Base-by-base conservation (phyloP, 768 basidiomycete species). In the Hortiboletus campestris region DNA sequence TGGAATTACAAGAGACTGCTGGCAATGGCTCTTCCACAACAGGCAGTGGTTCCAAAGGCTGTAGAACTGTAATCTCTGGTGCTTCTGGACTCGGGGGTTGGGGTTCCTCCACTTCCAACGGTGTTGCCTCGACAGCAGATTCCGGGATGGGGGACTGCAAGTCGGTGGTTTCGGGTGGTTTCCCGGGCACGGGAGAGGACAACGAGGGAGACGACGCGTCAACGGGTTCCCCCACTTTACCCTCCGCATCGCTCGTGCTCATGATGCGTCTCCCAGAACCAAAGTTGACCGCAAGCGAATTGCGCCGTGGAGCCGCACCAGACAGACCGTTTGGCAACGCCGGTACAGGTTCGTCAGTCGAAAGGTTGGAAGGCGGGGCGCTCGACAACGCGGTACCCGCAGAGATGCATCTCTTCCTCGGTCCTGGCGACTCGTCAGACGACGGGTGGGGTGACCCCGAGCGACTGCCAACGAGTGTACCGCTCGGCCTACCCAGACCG, bases 331-430 rank as follows among this genome's bases (percentile, higher is more conserved):
- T 60, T 12, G 71, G 70, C 46, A 72, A 22, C 19, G 62, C 44
- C 3, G 70, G 70, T 9, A 69, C 57, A 11, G 71, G 63, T 19
- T 64, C 65, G 46, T 65, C 62, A 0, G 56, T 50, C 25, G 42
- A 31, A 39, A 65, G 55, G 16, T 16, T 56, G 40, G 59, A 38
- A 14, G 36, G 17, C 7, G 60, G 48, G 9, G 17, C 19, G 9
- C 42, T 49, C 14, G 69, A 67, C 25, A 72, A 36, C 3, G 58
- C 43, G 3, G 58, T 31, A 2, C 71, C 71, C 0, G 71, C 63
- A 17, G 70, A 71, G 45, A 72, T 62, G 42, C 54, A 72, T 51
- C 61, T 62, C 59, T 72, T 72, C 49, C 71, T 58, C 34, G 65
- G 65, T 1, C 45, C 46, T 12, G 60, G 59, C 19, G 59, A 36